Conservation (phyloP, 176 grass and related monocot species). For the Cocos nucifera region DNA sequence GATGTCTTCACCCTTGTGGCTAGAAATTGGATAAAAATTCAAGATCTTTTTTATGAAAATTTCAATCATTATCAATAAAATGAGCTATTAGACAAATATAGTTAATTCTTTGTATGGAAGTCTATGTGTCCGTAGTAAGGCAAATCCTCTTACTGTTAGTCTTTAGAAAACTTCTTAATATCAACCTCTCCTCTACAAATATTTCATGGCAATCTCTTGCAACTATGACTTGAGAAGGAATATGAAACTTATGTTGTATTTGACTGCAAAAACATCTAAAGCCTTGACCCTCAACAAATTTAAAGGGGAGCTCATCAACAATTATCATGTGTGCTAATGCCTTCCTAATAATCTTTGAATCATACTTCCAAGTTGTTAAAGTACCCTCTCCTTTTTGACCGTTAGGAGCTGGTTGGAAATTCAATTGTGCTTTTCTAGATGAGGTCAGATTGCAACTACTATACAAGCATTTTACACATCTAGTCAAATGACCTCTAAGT, state of each 20-base stretch:
- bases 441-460: too few species aligned
- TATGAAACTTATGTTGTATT: not conserved
- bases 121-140: not conserved
- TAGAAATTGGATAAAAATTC: too few species aligned
- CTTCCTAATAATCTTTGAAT: too few species aligned
- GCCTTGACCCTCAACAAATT: not conserved
- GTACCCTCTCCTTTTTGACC: too few species aligned
- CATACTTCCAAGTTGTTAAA: too few species aligned
- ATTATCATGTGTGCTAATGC: not conserved
- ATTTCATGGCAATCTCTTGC: not conserved
- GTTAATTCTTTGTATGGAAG: not conserved
- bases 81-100: not conserved
- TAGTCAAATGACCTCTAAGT: too few species aligned
- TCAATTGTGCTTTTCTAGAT: too few species aligned
- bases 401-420: too few species aligned
- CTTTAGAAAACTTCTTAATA: not conserved
- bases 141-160: not conserved
- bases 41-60: not conserved
- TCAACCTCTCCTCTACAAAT: not conserved
- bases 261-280: not conserved
- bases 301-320: not conserved
- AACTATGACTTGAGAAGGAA: not conserved
- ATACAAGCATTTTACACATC: too few species aligned
- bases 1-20: too few species aligned
- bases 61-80: not conserved